Base-by-base conservation (phyloP, 441 rosid species). In the Daphne laureola region DNA sequence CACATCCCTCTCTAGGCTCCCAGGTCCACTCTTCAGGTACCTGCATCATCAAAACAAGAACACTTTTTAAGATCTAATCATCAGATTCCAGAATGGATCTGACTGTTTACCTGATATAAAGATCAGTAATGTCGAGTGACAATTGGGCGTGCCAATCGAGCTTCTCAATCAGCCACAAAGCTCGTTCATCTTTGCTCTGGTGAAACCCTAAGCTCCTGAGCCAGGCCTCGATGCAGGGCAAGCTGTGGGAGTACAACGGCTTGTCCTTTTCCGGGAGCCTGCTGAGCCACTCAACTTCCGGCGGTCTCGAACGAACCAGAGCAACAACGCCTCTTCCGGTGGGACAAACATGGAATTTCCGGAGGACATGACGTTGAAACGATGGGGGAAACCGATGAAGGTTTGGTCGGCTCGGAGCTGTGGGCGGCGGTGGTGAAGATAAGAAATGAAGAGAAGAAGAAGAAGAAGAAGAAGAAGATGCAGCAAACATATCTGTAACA, bases 191-290 rank as follows among this genome's bases (percentile, higher is more conserved):
- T 55, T 68, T 73, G 69, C 81, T 79, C 67, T 81, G 96, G 45
- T 51, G 63, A 75, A 89, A 93, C 67, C 93, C 97, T 59, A 89
- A 52, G 16, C 59, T 76, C 63, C 63, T 80, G 36, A 89, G 72
- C 98, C 97, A 93, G n/a, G 93, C 89, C 53, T 93, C 97, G 58
- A 89, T 83, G 55, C 97, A 85, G 35, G 97, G 96, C 74, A 89
- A 72, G 70, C 96, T 93, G 53, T 93, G 95, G 17, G 99, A 86
- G 64, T 87, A 93, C 52, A 90, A 58, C 36, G 97, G 93, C 81
- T 74, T 87, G 58, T 67, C 74, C 82, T 85, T 83, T 23, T 90
- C 97, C 15, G 93, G 91, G 25, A 87, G 87, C 65, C 65, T 78
- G 71, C 76, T 67, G 13, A 87, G 80, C 99, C 97, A 90, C 54